Evolutionary conservation across 140 eudicot genomes (phyloP).

Genomic region (Cichorium intybus): DNA sequence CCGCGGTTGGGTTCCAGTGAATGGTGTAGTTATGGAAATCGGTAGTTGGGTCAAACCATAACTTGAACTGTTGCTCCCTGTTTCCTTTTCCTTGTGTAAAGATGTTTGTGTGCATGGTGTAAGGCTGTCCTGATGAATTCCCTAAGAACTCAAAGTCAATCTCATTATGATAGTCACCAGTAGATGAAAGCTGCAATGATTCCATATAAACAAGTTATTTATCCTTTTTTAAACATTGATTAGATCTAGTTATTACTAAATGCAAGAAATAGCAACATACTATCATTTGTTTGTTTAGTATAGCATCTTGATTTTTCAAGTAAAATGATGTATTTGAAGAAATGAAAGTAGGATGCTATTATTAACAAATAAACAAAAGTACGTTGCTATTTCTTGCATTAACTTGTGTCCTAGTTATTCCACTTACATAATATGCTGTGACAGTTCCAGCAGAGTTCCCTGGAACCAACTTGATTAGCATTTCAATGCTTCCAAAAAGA

Average conservation of each 20-base stretch:
- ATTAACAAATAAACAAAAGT: not conserved
- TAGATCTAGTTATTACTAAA: too few species aligned
- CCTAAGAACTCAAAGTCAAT: constrained; percentile 89
- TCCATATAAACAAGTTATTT: not conserved
- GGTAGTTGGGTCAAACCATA: constrained; percentile 76
- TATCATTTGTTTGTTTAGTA: too few species aligned
- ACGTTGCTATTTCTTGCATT: not conserved
- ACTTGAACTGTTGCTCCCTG: constrained; percentile 60
- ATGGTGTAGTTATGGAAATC: constrained; percentile 82
- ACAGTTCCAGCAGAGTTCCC: constrained; percentile 83
- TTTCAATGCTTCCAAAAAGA: constrained; percentile 62
- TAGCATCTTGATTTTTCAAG: too few species aligned
- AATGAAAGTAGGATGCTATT: not conserved
- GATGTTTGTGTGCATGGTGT: constrained; percentile 71
- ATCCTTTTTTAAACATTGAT: not conserved
- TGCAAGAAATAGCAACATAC: not conserved
- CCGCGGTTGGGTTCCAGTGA: constrained; percentile 56
- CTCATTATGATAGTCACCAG: constrained; percentile 58
- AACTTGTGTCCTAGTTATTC: not conserved
- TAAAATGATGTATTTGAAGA: too few species aligned
- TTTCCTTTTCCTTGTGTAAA: constrained; percentile 55
- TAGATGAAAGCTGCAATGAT: constrained; percentile 52
- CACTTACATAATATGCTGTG: constrained; percentile 66
- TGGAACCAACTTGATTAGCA: constrained; percentile 61
- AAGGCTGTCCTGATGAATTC: constrained; percentile 69